Evolutionary conservation across 495 filamentous ascomycete genomes (phyloP).

Genomic region (Aspergillus homomorphus): DNA sequence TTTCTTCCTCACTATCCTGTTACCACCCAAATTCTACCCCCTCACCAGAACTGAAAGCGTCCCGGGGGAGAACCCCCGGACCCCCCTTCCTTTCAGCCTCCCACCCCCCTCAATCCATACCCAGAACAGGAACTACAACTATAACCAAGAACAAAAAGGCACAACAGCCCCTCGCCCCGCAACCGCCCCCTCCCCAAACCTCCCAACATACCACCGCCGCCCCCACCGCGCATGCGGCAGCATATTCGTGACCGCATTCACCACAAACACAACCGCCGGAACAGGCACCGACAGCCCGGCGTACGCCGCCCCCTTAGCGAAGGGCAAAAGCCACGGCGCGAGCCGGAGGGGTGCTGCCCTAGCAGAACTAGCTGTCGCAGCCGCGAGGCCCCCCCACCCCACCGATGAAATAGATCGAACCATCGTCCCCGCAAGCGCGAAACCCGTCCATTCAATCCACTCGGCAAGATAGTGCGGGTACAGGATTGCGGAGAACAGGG

Average conservation of each 20-base stretch:
- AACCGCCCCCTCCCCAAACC: conserved; percentile 78
- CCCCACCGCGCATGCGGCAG: conserved; percentile 82
- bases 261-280: conserved; percentile 74
- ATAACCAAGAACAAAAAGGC: conserved; percentile 60
- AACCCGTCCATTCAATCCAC: conserved; percentile 95
- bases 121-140: conserved; percentile 5
- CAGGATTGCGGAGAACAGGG: conserved; percentile 76
- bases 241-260: conserved; percentile 90
- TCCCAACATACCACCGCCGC: conserved; percentile 80
- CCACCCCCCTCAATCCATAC: neutral
- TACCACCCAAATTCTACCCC: too few species aligned
- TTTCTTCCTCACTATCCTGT: too few species aligned
- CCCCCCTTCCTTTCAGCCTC: neutral
- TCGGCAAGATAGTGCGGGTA: conserved; percentile 93
- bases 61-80: too few species aligned
- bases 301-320: conserved; percentile 42
- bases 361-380: conserved; percentile 4
- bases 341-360: conserved; percentile 20
- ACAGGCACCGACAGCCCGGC: conserved; percentile 36
- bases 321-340: conserved; percentile 53
- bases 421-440: conserved; percentile 60
- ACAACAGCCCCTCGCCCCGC: conserved; percentile 75
- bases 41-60: too few species aligned
- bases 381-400: too few species aligned
- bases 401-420: too few species aligned